phyloP scores from a whole-genome alignment of 768 basidiomycete species.

The Podaxis mareebaensis region DNA sequence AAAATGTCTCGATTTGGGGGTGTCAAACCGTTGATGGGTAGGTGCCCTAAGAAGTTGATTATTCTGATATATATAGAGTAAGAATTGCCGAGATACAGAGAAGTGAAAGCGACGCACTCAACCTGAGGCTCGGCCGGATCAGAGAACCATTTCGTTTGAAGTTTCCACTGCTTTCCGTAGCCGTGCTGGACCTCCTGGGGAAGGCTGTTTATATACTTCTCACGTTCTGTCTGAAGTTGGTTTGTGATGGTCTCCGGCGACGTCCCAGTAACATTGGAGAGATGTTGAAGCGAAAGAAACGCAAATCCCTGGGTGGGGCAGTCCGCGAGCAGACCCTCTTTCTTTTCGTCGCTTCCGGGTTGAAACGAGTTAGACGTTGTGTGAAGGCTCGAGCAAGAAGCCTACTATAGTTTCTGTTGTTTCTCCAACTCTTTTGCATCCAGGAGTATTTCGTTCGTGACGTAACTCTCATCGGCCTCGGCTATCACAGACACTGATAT shows the following conservation, averaged over 20 bases:
- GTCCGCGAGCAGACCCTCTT: slow-evolving; percentile 6
- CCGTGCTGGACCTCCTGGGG: slow-evolving; percentile 1
- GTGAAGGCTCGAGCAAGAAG: no score
- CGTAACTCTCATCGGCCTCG: slow-evolving; percentile 8
- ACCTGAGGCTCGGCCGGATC: slow-evolving; percentile 11
- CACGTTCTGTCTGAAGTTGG: background rate
- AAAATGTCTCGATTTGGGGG: background rate
- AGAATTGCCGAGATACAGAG: background rate
- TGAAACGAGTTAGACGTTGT: background rate
- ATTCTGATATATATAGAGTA: background rate
- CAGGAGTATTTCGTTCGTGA: slow-evolving; percentile 1
- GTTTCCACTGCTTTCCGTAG: slow-evolving; percentile 5
- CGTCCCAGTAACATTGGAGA: background rate
- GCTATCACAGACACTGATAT: background rate
- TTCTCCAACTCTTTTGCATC: slow-evolving; percentile 5
- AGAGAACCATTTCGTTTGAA: slow-evolving; percentile 3
- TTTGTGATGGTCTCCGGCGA: background rate
- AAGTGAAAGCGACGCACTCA: slow-evolving; percentile 2
- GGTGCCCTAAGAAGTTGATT: slow-evolving; percentile 1
- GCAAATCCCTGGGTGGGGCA: background rate
- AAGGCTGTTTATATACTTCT: background rate
- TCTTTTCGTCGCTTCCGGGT: background rate
- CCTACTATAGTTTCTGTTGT: slow-evolving; percentile 14
- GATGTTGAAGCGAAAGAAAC: slow-evolving; percentile 2
- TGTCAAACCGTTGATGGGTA: background rate